A percentile compares a stretch with the other conserved stretches of the same genome.
phyloP scores from a whole-genome alignment of 164 flowering plant species.

The Platanus orientalis region DNA sequence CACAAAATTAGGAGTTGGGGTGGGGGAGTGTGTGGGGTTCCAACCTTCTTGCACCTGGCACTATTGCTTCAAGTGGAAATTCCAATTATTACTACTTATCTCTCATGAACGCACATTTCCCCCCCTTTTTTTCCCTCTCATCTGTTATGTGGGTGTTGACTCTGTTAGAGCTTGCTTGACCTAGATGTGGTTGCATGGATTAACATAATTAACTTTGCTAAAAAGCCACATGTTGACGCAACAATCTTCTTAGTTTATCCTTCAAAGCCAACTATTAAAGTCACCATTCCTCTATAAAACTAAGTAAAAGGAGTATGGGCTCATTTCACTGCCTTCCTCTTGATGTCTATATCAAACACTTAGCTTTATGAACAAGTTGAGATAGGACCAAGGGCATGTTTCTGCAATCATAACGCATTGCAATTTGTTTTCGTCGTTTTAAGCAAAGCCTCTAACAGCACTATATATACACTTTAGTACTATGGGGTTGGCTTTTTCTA shows the following conservation, averaged over 20 bases:
- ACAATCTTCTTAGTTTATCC: conserved; percentile 1
- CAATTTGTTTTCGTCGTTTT: conserved; percentile 2
- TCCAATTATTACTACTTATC: not conserved
- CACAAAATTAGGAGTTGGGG: not conserved
- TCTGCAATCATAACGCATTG: conserved; percentile 11
- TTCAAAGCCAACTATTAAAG: not conserved
- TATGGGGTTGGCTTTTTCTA: conserved; percentile 4
- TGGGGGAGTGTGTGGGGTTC: not conserved
- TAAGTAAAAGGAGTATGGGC: no score
- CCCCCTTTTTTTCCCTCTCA: not conserved
- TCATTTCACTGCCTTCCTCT: no score
- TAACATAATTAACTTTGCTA: conserved; percentile 8
- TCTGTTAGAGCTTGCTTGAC: conserved; percentile 3
- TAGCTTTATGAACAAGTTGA: conserved; percentile 10
- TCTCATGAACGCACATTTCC: not conserved
- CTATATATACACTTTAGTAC: not conserved
- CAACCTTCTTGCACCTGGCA: not conserved
- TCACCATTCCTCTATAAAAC: conserved; percentile 2
- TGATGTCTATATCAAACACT: conserved; percentile 1
- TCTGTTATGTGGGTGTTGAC: conserved; percentile 5
- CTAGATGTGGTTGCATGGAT: conserved; percentile 11
- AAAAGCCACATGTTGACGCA: conserved; percentile 11
- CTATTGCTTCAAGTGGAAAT: not conserved
- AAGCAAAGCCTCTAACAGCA: conserved; percentile 12
- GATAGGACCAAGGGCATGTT: conserved; percentile 12